phyloP scores from a whole-genome alignment of 495 filamentous ascomycete genomes.

The Barbatosphaeria neglecta region DNA sequence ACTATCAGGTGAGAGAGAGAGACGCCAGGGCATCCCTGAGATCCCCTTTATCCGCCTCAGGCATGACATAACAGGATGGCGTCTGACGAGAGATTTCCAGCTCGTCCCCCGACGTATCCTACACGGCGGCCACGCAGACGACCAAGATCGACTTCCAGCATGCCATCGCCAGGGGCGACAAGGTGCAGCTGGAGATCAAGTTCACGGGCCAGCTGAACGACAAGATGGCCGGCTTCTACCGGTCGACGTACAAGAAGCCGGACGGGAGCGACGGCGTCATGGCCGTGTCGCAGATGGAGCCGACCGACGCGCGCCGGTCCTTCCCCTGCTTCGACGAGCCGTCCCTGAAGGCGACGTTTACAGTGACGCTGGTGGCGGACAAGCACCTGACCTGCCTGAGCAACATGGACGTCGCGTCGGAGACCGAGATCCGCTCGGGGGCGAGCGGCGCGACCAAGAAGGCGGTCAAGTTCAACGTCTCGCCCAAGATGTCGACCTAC shows the following conservation, averaged over 20 bases:
- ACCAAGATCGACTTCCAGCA: constrained; percentile 53
- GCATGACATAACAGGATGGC: too few species aligned
- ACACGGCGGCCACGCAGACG: constrained; percentile 52
- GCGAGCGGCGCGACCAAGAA: constrained; percentile 47
- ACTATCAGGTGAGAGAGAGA: constrained; percentile 21
- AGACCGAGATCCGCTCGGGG: constrained; percentile 46
- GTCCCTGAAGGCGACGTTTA: constrained; percentile 61
- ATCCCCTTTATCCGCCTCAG: too few species aligned
- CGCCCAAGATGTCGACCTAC: constrained; percentile 68
- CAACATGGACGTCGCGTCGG: constrained; percentile 67
- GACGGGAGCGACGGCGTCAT: constrained; percentile 52
- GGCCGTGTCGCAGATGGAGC: constrained; percentile 75
- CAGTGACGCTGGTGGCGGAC: constrained; percentile 62
- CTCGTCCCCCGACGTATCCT: constrained; percentile 42
- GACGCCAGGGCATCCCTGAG: not conserved
- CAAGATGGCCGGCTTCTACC: constrained; percentile 75
- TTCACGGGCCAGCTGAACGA: constrained; percentile 62
- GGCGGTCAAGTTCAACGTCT: constrained; percentile 62
- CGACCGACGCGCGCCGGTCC: constrained; percentile 62
- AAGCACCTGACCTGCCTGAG: constrained; percentile 63
- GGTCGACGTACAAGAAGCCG: constrained; percentile 58
- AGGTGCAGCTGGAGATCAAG: constrained; percentile 52
- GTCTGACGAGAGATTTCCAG: constrained; percentile 20
- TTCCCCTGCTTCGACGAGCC: constrained; percentile 76
- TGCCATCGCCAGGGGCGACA: constrained; percentile 43